Percentiles rank a stretch among this genome's conserved stretches.
phyloP scores from a whole-genome alignment of 2,329 filamentous ascomycete species.

The Hypoxylon sp. region DNA sequence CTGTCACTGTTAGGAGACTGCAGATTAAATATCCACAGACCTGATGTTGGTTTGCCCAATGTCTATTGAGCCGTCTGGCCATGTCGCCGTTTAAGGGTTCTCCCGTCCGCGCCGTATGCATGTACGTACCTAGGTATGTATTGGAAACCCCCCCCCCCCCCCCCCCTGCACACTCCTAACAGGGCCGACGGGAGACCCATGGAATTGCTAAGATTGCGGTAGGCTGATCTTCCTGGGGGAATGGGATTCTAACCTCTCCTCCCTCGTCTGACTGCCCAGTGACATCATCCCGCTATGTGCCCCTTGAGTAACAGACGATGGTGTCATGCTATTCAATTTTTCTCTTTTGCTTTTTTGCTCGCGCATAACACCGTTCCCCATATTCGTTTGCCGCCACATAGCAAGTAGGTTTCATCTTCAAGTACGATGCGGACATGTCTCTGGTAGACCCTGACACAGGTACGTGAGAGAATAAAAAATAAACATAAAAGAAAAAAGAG shows the following conservation, averaged over 20 bases:
- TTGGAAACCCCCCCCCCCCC: too few species aligned
- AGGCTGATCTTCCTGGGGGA: constrained; percentile 31
- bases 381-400: not conserved
- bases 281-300: constrained; percentile 40
- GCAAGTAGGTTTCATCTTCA: not conserved
- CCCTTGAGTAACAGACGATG: constrained; percentile 34
- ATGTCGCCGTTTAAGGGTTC: not conserved
- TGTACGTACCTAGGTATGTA: too few species aligned
- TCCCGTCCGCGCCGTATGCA: not conserved
- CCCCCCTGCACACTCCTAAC: constrained; percentile 31
- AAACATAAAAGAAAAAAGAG: too few species aligned
- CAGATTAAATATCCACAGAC: not conserved
- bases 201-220: constrained; percentile 33
- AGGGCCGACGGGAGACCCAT: constrained; percentile 35
- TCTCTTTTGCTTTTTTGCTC: not conserved
- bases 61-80: constrained; percentile 7
- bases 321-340: constrained; percentile 26
- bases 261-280: constrained; percentile 27
- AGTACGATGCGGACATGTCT: not conserved
- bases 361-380: not conserved
- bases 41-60: constrained; percentile 9
- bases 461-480: too few species aligned
- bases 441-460: too few species aligned
- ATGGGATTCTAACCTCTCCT: constrained; percentile 17
- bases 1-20: not conserved